phyloP scores from a whole-genome alignment of 352 stramenopile genomes.

The Phytophthora meadii region DNA sequence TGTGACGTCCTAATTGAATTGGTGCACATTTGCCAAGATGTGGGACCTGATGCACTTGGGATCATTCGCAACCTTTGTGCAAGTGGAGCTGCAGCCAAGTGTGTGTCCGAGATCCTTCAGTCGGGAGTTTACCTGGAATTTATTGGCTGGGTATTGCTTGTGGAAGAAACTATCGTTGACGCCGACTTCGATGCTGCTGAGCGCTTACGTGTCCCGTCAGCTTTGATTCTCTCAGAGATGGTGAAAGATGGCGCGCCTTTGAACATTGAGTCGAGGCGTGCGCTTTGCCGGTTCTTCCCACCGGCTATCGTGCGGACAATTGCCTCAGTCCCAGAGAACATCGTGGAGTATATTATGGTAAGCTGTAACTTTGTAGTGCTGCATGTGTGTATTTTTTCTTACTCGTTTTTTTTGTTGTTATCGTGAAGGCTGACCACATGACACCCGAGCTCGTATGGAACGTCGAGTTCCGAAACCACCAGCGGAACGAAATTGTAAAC shows the following conservation, averaged over 20 bases:
- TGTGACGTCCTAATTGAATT: conserved; percentile 85
- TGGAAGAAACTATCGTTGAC: conserved; percentile 70
- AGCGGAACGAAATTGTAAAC: conserved; percentile 74
- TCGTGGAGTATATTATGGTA: conserved; percentile 71
- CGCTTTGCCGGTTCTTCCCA: conserved; percentile 78
- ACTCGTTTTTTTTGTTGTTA: conserved; percentile 15
- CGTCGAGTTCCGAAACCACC: conserved; percentile 79
- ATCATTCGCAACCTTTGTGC: conserved; percentile 78
- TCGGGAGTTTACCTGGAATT: conserved; percentile 82
- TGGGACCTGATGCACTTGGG: conserved; percentile 57
- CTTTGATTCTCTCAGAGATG: conserved; percentile 74
- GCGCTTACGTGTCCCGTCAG: conserved; percentile 60
- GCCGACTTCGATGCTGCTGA: conserved; percentile 67
- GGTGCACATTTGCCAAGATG: conserved; percentile 62
- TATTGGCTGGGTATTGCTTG: conserved; percentile 73
- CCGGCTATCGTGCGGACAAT: conserved; percentile 66
- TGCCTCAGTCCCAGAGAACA: conserved; percentile 53
- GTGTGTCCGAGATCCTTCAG: conserved; percentile 70
- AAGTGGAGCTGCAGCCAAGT: conserved; percentile 52
- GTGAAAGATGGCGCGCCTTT: conserved; percentile 48
- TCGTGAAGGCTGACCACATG: conserved; percentile 89
- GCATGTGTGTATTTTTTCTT: not conserved
- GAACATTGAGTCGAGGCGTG: conserved; percentile 56
- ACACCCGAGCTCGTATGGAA: conserved; percentile 96
- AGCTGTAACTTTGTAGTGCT: not conserved